A percentile compares a stretch with the other conserved stretches of the same genome.
Evolutionary conservation across 179 eudicot genomes (phyloP).

Genomic region (Spinacia oleracea): DNA sequence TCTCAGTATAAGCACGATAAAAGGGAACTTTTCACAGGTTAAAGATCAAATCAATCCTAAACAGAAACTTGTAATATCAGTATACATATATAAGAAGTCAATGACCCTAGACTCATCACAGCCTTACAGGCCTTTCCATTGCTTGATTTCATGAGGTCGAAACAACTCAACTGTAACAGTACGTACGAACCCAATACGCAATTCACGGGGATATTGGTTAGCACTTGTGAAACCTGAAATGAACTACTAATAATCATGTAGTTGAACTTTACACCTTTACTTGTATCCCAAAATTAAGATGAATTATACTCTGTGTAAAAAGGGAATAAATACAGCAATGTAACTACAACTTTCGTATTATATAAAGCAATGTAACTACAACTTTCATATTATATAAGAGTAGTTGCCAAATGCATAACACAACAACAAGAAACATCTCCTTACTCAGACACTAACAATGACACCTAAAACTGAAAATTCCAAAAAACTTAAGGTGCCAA

Average conservation of each 20-base stretch:
- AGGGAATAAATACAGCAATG: no score
- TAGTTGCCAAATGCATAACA: neutral
- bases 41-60: neutral
- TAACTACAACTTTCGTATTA: no score
- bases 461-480: slow-evolving; percentile 3
- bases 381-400: no score
- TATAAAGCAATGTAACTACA: no score
- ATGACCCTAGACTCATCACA: neutral
- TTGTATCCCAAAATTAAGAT: no score
- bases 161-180: no score
- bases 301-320: no score
- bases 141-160: neutral
- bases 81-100: neutral
- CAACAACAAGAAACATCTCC: slow-evolving; percentile 1
- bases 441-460: neutral
- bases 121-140: neutral
- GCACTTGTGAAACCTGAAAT: no score
- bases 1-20: neutral
- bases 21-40: neutral
- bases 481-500: slow-evolving; percentile 13
- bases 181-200: no score
- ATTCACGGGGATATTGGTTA: no score
- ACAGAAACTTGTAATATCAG: neutral
- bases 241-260: no score
- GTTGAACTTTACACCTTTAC: no score